Conservation (phyloP, 805 yeast species). For the Hanseniaspora valbyensis region DNA sequence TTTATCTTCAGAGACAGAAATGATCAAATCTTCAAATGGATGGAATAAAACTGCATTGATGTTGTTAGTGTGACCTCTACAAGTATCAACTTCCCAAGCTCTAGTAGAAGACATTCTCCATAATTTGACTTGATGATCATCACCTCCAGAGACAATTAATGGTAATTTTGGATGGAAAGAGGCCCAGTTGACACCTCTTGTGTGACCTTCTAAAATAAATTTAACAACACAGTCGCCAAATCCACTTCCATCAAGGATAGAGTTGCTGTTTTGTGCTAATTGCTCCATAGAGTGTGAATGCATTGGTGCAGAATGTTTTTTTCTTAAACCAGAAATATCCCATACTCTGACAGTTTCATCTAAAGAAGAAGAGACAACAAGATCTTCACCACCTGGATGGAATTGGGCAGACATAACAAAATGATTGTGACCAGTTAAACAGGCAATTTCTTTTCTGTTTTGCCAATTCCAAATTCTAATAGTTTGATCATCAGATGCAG, state of each 20-base stretch:
- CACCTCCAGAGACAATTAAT: conserved; percentile 88
- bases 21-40: conserved; percentile 81
- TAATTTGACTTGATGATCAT: conserved; percentile 85
- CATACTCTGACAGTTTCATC: conserved; percentile 99
- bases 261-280: conserved; percentile 40
- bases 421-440: conserved; percentile 95
- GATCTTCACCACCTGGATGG: conserved; percentile 80
- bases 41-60: conserved; percentile 85
- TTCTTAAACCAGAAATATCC: conserved; percentile 92
- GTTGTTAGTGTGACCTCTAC: conserved; percentile 93
- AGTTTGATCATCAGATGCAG: conserved; percentile 96
- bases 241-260: conserved; percentile 70
- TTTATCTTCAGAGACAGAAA: conserved; percentile 92
- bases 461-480: conserved; percentile 99
- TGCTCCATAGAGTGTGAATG: conserved; percentile 34
- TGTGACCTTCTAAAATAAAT: conserved; percentile 94
- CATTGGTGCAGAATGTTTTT: conserved; percentile 84
- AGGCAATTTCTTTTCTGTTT: conserved; percentile 92
- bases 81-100: conserved; percentile 98
- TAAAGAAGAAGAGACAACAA: conserved; percentile 87
- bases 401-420: conserved; percentile 97
- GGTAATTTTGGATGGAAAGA: conserved; percentile 95
- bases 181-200: conserved; percentile 98
- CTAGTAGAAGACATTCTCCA: conserved; percentile 97
- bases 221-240: conserved; percentile 95